Base-by-base conservation (phyloP, 2,329 filamentous ascomycete genomes). In the Fusarium sarcochroum region DNA sequence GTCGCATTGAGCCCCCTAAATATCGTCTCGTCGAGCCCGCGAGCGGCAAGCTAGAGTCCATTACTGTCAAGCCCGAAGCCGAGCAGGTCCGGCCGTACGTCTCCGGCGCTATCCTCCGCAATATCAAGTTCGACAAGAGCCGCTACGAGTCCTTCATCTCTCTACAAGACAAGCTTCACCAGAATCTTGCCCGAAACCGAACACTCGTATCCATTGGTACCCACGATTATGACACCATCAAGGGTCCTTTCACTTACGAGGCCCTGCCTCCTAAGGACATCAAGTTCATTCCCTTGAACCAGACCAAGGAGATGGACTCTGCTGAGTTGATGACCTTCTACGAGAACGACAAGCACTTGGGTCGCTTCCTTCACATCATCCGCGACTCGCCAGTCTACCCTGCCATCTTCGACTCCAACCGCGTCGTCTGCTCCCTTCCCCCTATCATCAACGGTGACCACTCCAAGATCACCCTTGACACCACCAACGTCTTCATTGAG, bases 371-470 rank as follows among this genome's bases (percentile, higher is more conserved):
- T 44, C 93, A 94, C 82, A 99, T 99, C 75, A 97, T 99, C 78
- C 89, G 91, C 67, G 95, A 98, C 80, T 93, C 93, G 48, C 93
- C 94, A 7, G 91, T 97, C 42, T 99, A 99, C 79, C 96, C 96
- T 21, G 94, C 97, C 76, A 97, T 99, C 76, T 95, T 94, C 80
- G 96, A 99, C 79, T 88, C 93, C 52, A 92, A 97, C 77, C 87
- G 90, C 42, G 89, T 88, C 44, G 94, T 99, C 35, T 95, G 96
- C 82, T 98, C 95, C 9, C 86, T 99, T 75, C 96, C 96, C 2
- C 96, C 96, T 18, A 98, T 99, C 75, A 99, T 99, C 85, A 99
- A 99, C 83, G 90, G 94, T 75, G 89, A 99, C 76, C 94, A 96
- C 82, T 98, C 94, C 75, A 99, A 99, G 83, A 99, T 99, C 78